These are phyloP conservation scores for Cunninghamia lanceolata DNA, from an alignment of 75 land plant genomes.

Conservation along the genomic window DNA sequence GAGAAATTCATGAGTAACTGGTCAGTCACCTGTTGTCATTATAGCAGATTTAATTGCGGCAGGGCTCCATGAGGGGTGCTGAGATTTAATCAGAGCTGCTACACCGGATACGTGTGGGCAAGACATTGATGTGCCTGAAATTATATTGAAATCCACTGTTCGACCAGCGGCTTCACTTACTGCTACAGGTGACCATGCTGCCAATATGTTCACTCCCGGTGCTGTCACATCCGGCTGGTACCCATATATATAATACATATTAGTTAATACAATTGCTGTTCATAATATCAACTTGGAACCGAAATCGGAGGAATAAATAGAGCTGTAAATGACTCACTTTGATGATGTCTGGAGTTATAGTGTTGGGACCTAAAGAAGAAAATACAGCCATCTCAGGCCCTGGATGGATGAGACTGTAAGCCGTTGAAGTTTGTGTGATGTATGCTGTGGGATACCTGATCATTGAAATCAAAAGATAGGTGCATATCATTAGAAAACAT, in stretches of 20 bases:
- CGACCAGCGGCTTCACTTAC: conserved; percentile 13
- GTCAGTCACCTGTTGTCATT: conserved; percentile 56
- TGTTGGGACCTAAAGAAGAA: background rate
- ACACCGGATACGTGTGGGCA: conserved; percentile 63
- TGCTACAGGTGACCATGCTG: conserved; percentile 12
- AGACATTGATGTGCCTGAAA: conserved; percentile 79
- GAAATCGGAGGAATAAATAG: background rate
- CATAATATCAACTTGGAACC: background rate
- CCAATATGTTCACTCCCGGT: conserved; percentile 8
- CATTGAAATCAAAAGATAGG: background rate
- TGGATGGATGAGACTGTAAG: background rate
- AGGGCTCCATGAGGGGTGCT: conserved; percentile 52
- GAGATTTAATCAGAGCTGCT: conserved; percentile 50
- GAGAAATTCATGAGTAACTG: background rate
- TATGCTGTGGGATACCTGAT: background rate
- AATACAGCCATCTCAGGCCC: background rate
- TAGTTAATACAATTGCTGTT: background rate
- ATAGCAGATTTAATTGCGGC: conserved; percentile 70
- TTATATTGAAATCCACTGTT: conserved; percentile 43
- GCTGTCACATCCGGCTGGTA: background rate
- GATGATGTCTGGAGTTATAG: background rate
- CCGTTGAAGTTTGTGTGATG: background rate
- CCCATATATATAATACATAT: background rate
- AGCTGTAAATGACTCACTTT: background rate
- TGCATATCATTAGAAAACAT: background rate